Base-by-base conservation (phyloP, 1,139 yeast genomes). In the Zhuliangozyma parablackwelliae region DNA sequence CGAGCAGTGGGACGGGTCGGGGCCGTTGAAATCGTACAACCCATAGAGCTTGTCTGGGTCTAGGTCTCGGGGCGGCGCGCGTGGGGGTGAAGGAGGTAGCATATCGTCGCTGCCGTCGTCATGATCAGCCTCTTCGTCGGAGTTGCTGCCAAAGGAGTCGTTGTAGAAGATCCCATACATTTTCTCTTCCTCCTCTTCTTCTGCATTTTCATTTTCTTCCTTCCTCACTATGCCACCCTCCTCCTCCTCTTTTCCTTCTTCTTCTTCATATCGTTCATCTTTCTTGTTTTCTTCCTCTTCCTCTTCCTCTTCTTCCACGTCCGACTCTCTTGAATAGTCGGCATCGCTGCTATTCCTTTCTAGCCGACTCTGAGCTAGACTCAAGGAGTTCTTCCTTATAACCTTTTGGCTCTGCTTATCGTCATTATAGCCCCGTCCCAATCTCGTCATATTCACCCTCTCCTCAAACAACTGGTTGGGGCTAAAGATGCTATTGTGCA, bases 1-100 rank as follows among this genome's bases (percentile, higher is more conserved):
- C 36, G 83, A 80, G 46, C 96, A 86, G 62, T 92, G 98, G 37
- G 95, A 89, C 9, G 95, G 94, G 52, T 90, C 97, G 4, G 96
- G 95, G 1, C 97, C 98, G 29, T 73, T 73, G 51, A 92, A 90
- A 38, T 90, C 89, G 51, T 84, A 87, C 28, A 90, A 64, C 1
- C 97, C 97, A 55, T 89, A 90, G 30, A 90, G 68, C 54, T 84
- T 83, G 40, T 76, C 84, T 6, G 95, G 95, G 54, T 87, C 92
- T 39, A 90, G 63, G 49, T 88, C 96, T 38, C 78, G 75, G 24
- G 94, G 92, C 2, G 94, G 94, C 8, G 87, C 80, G 24, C 89
- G 62, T 2, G 95, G 94, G 2, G 89, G 82, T 26, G 82, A 79
- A 1, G 81, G 80, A 8, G 72, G 71, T 26, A 72, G 52, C 32